These are phyloP conservation scores for Beta vulgaris DNA, from an alignment of 148 eudicot genomes.

Conservation along the genomic window DNA sequence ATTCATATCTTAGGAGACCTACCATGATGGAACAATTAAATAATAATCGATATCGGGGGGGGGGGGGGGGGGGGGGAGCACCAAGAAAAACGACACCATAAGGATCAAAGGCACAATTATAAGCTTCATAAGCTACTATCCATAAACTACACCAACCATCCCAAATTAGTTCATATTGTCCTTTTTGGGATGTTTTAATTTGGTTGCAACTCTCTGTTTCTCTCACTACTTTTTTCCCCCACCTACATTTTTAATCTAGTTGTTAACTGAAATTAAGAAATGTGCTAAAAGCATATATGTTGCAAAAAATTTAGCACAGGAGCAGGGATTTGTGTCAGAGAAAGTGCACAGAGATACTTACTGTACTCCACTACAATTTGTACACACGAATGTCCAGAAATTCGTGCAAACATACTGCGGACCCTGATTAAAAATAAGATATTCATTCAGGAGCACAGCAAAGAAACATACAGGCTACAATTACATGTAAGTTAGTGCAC, in stretches of 20 bases:
- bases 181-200: too few relatives aligned
- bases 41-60: too few relatives aligned
- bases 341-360: constrained; percentile 31
- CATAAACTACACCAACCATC: too few relatives aligned
- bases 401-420: constrained; percentile 72
- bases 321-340: neutral
- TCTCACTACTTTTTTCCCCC: too few relatives aligned
- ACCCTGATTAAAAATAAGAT: constrained; percentile 38
- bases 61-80: neutral
- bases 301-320: too few relatives aligned
- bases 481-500: neutral
- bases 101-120: neutral
- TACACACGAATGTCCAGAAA: constrained; percentile 68
- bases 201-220: too few relatives aligned
- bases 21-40: neutral
- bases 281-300: too few relatives aligned
- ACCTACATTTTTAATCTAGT: too few relatives aligned
- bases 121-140: neutral
- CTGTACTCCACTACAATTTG: constrained; percentile 68
- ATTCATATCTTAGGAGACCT: neutral
- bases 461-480: neutral
- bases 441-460: neutral
- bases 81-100: neutral
- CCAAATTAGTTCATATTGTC: too few relatives aligned
- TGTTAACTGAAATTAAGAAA: too few relatives aligned